Evolutionary conservation across 495 filamentous ascomycete species (phyloP), one percentile per base, ranked within the genome.

Genomic region (Neurospora sp.): DNA sequence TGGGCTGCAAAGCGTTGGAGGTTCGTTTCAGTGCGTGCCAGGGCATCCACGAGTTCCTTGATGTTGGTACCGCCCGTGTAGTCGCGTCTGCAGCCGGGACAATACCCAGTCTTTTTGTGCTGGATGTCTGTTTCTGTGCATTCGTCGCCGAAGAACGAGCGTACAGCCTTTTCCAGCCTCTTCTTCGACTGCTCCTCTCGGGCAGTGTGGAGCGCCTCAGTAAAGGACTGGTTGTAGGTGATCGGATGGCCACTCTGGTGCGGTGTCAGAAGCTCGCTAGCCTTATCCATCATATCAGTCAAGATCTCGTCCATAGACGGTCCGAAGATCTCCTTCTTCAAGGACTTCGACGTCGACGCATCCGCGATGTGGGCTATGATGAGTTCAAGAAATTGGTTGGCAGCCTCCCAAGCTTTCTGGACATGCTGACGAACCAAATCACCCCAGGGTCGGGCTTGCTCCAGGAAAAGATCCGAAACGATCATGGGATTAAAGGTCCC

Each of bases 181-280:
- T 75, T 59, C 18, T 74, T 12, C 7, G 74, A 74, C 4, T 83
- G 77, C 20, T 74, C 42, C 6, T 76, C 41, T 20, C 79, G 81
- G 14, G 80, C 75, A 35, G 83, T 83, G 70, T 86, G 83, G 0
- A 89, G 74, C 8, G 71, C 84, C 20, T 89, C 84, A 0, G 84
- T 84, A 61, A 86, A 85, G 37, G 87, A 83, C 61, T 88, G 85
- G 76, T 89, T 89, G 74, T 89, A 89, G 0, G 87, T 89, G 41
- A 90, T 89, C 0, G 84, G 84, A 68, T 86, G 83, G 0, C 77
- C 75, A 1, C 71, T 75, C 8, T 78, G 70, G 53, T 86, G 82
- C 1, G 78, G 81, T 1, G 22, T 71, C 2, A 86, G 68, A 14
- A 88, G 70, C 40, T 83, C 80, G 4, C 68, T 65, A 4, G 79